These are phyloP conservation scores for Fusarium sp. DNA, from an alignment of 2,329 filamentous ascomycete genomes.

Conservation along the genomic window DNA sequence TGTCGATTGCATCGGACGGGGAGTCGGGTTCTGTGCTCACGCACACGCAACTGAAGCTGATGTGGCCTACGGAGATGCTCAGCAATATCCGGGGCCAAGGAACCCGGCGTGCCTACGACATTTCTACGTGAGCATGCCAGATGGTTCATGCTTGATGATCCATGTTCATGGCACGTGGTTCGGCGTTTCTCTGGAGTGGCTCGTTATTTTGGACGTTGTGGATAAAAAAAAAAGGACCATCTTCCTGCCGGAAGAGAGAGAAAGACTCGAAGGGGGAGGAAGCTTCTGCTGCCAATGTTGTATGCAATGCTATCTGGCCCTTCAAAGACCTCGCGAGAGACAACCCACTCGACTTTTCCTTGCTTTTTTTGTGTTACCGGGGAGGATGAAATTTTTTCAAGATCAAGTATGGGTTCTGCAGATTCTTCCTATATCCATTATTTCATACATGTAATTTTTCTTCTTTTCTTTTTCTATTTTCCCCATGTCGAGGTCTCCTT, in stretches of 20 bases:
- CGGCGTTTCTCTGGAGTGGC: conserved; percentile 46
- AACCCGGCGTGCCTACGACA: conserved; percentile 34
- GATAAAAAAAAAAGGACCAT: conserved; percentile 46
- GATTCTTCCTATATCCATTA: conserved; percentile 50
- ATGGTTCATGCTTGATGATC: conserved; percentile 47
- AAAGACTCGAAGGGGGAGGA: conserved; percentile 37
- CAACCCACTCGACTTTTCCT: conserved; percentile 39
- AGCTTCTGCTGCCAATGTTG: conserved; percentile 34
- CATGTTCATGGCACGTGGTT: conserved; percentile 45
- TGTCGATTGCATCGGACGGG: conserved; percentile 57
- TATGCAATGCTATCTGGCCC: conserved; percentile 33
- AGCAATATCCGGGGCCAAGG: conserved; percentile 34
- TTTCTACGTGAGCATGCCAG: conserved; percentile 38
- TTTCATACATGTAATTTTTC: conserved; percentile 51
- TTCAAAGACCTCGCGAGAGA: conserved; percentile 48
- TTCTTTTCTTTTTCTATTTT: conserved; percentile 34
- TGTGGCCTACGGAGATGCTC: conserved; percentile 43
- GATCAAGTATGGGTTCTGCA: conserved; percentile 49
- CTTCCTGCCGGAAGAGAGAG: conserved; percentile 45
- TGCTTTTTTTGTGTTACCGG: conserved; percentile 43
- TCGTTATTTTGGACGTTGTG: conserved; percentile 46
- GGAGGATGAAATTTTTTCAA: conserved; percentile 47
- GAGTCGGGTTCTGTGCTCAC: conserved; percentile 57
- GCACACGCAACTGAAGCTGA: conserved; percentile 46
- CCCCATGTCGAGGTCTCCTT: conserved; percentile 46